These are phyloP conservation scores for Pleoardoris graminearum DNA, from an alignment of 2,329 filamentous ascomycete species.

Conservation along the genomic window DNA sequence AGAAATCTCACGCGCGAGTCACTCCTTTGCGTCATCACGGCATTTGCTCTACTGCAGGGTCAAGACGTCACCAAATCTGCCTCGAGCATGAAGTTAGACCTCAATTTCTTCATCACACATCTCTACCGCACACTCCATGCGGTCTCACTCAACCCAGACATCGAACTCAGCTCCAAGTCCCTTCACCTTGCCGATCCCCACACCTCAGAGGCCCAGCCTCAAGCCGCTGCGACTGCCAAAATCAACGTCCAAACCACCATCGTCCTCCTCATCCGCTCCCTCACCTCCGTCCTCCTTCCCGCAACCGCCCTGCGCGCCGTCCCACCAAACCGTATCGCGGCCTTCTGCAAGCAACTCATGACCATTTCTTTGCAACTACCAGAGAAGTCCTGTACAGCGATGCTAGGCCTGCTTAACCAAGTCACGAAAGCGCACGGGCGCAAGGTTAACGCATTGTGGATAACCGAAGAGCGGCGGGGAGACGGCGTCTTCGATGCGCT, in stretches of 20 bases:
- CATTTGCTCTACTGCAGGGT: constrained; percentile 92
- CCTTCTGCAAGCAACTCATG: constrained; percentile 91
- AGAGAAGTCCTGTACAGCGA: constrained; percentile 82
- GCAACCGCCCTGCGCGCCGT: constrained; percentile 71
- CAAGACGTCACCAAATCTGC: constrained; percentile 89
- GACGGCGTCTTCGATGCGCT: constrained; percentile 83
- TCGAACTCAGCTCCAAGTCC: constrained; percentile 79
- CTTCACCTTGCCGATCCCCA: constrained; percentile 71
- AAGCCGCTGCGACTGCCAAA: constrained; percentile 60
- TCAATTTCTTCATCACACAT: constrained; percentile 93
- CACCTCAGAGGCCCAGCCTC: constrained; percentile 44
- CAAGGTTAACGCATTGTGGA: constrained; percentile 85
- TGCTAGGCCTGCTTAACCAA: constrained; percentile 75
- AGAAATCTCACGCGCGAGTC: constrained; percentile 81
- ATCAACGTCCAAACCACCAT: constrained; percentile 96
- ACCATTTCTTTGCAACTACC: constrained; percentile 81
- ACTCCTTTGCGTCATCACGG: constrained; percentile 92
- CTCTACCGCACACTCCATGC: constrained; percentile 85
- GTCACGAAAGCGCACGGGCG: constrained; percentile 79
- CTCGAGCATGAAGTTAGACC: constrained; percentile 79
- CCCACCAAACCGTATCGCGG: constrained; percentile 82
- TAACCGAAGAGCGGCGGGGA: constrained; percentile 89
- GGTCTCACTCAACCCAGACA: constrained; percentile 78
- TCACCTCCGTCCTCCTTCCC: constrained; percentile 80
- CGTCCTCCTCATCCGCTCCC: constrained; percentile 83